These are phyloP conservation scores for Heimioporus punctisporus DNA, from an alignment of 1,284 basidiomycete species.

Conservation along the genomic window DNA sequence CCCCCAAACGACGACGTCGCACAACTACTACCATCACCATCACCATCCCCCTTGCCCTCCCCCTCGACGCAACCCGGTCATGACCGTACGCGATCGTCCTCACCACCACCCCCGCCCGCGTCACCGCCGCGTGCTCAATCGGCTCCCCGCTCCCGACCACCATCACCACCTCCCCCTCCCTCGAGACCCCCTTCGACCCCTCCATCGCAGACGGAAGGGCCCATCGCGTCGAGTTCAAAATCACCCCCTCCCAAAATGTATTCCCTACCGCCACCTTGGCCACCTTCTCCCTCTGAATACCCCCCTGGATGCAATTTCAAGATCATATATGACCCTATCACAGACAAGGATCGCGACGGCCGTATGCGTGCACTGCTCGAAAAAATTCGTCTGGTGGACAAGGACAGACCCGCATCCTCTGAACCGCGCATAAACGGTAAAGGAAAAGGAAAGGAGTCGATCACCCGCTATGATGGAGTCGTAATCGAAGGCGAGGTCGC, in stretches of 20 bases:
- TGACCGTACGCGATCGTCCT: not conserved
- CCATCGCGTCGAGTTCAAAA: conserved; percentile 32
- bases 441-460: conserved; percentile 60
- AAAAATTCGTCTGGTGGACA: conserved; percentile 45
- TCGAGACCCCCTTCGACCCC: conserved; percentile 24
- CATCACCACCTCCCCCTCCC: conserved; percentile 24
- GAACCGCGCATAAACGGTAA: conserved; percentile 59
- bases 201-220: conserved; percentile 24
- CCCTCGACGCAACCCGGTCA: no score
- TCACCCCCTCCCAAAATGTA: conserved; percentile 28
- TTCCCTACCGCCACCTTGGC: conserved; percentile 45
- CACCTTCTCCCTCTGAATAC: conserved; percentile 46
- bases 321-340: conserved; percentile 62
- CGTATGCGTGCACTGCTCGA: conserved; percentile 54
- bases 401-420: conserved; percentile 24
- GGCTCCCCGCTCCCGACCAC: conserved; percentile 10
- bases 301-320: conserved; percentile 53
- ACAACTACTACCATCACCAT: conserved; percentile 21
- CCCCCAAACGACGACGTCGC: conserved; percentile 8
- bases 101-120: conserved; percentile 21
- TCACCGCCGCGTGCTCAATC: conserved; percentile 14
- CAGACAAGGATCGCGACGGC: conserved; percentile 50
- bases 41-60: conserved; percentile 8
- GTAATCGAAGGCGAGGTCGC: conserved; percentile 49
- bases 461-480: conserved; percentile 60